Evolutionary conservation across 2,329 filamentous ascomycete species (phyloP).

Genomic region (Tolypocladium pustulatum): DNA sequence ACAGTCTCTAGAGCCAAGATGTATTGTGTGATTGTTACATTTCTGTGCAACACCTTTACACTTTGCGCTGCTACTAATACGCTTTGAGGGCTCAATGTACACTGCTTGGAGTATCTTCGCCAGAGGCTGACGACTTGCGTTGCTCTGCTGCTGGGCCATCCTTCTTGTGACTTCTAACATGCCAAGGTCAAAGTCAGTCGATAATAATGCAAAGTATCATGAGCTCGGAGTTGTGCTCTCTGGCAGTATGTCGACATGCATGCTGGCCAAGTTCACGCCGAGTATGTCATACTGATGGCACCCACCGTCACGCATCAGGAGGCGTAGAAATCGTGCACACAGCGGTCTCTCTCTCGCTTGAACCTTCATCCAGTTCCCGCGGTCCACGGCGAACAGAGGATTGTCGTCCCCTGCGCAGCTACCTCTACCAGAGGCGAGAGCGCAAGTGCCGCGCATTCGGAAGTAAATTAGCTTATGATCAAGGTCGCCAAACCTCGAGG

Average conservation of each 20-base stretch:
- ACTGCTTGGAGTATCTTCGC: too few species aligned
- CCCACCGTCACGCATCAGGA: background rate
- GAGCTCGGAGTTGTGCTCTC: background rate
- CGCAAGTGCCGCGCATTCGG: background rate
- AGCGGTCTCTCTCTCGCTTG: too few species aligned
- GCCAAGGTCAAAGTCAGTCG: too few species aligned
- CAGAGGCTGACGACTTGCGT: too few species aligned
- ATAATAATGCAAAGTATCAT: background rate
- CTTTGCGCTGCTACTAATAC: too few species aligned
- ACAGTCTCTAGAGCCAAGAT: too few species aligned
- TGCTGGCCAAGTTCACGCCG: background rate
- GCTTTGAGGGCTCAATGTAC: too few species aligned
- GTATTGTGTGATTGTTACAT: too few species aligned
- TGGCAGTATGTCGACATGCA: background rate
- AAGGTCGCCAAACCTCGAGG: background rate
- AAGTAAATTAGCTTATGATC: background rate
- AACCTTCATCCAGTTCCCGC: background rate
- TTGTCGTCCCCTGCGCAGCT: too few species aligned
- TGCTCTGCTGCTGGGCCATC: too few species aligned
- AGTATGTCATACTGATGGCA: background rate
- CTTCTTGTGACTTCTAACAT: too few species aligned
- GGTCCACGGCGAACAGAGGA: background rate
- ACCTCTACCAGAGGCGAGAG: background rate
- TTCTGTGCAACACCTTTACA: too few species aligned
- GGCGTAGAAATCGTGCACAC: background rate